phyloP scores from a whole-genome alignment of 352 stramenopile genomes.

The Phytophthora chlamydospora region DNA sequence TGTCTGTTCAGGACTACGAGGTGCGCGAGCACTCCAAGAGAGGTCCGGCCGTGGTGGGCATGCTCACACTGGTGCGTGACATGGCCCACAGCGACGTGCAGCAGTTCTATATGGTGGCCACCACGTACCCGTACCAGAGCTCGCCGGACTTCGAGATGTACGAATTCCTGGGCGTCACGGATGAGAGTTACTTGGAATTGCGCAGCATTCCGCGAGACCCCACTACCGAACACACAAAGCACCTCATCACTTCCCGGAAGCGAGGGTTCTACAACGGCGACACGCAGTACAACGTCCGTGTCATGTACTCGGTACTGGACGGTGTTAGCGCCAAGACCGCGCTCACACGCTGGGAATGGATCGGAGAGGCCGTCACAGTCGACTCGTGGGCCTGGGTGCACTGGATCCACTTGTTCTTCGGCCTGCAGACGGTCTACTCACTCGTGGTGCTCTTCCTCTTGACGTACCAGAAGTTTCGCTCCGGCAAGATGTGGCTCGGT shows the following conservation, averaged over 20 bases:
- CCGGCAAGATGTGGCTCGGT: conserved; percentile 39
- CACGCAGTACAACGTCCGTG: conserved; percentile 31
- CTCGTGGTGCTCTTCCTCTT: conserved; percentile 31
- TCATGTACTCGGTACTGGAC: conserved; percentile 21
- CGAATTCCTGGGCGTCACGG: conserved; percentile 1
- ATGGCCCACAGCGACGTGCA: conserved; percentile 17
- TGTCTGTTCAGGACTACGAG: conserved; percentile 21
- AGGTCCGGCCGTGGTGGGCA: conserved; percentile 6
- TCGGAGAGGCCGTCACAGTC: conserved; percentile 13
- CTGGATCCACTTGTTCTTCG: conserved; percentile 35
- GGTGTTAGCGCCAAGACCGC: conserved; percentile 1
- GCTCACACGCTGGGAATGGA: conserved; percentile 21
- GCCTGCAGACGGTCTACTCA: conserved; percentile 23
- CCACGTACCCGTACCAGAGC: conserved; percentile 17
- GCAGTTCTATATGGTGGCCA: conserved; percentile 10
- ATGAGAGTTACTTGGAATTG: background rate
- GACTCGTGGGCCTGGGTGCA: conserved; percentile 49
- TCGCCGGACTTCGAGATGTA: conserved; percentile 1
- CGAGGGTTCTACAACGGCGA: conserved; percentile 28
- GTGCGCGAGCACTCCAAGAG: conserved; percentile 1
- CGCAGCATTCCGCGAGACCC: background rate
- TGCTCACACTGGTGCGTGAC: conserved; percentile 19
- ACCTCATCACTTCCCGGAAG: conserved; percentile 22
- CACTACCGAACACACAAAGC: background rate
- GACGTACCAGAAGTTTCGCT: conserved; percentile 22